Evolutionary conservation across 495 filamentous ascomycete species (phyloP).

Genomic region (Aspergillus bertholletiae): DNA sequence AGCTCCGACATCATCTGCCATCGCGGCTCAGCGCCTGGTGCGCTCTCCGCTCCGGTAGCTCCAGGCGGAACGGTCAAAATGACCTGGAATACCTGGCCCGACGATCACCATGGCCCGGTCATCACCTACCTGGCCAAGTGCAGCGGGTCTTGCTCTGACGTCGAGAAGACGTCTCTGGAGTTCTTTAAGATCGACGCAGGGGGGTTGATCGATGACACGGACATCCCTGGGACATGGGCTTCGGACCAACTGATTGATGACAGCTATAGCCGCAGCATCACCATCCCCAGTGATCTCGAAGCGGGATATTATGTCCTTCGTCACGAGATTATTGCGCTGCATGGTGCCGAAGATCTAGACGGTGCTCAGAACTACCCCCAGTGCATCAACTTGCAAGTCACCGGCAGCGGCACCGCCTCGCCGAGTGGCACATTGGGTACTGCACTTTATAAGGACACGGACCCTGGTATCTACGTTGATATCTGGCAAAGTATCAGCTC

Average conservation of each 20-base stretch:
- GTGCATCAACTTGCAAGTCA: conserved; percentile 71
- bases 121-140: conserved; percentile 73
- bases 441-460: conserved; percentile 53
- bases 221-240: conserved; percentile 57
- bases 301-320: conserved; percentile 72
- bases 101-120: conserved; percentile 64
- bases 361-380: conserved; percentile 75
- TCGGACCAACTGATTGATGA: conserved; percentile 62
- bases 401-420: conserved; percentile 53
- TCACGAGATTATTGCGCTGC: conserved; percentile 74
- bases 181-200: conserved; percentile 73
- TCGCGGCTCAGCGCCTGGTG: conserved; percentile 47
- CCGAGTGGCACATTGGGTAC: conserved; percentile 57
- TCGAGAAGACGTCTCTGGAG: conserved; percentile 56
- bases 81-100: conserved; percentile 66
- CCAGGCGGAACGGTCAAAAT: conserved; percentile 54
- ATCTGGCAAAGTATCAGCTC: conserved; percentile 46
- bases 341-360: conserved; percentile 49
- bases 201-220: conserved; percentile 51
- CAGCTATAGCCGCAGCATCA: conserved; percentile 61
- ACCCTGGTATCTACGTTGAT: conserved; percentile 60
- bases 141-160: conserved; percentile 60
- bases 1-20: conserved; percentile 68
- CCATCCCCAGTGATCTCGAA: conserved; percentile 58
- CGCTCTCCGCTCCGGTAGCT: conserved; percentile 47